These are phyloP conservation scores for Quercus berberidifolia DNA, from an alignment of 306 rosid species.

Conservation along the genomic window DNA sequence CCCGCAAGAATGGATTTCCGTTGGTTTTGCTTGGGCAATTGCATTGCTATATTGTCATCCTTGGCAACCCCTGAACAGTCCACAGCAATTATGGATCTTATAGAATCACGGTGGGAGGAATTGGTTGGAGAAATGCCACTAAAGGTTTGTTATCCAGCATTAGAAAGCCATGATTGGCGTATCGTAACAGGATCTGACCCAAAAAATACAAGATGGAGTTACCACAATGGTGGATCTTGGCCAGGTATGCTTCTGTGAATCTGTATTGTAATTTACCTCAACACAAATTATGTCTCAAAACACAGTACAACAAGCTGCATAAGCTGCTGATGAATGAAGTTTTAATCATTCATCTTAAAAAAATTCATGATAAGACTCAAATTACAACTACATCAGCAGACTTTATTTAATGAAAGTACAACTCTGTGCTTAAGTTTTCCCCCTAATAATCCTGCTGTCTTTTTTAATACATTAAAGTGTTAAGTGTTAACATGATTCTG, in stretches of 20 bases:
- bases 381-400: neutral
- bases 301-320: too few species aligned
- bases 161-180: constrained; percentile 74
- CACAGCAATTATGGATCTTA: constrained; percentile 85
- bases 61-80: constrained; percentile 89
- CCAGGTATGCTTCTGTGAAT: constrained; percentile 51
- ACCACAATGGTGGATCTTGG: constrained; percentile 96
- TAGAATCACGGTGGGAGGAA: constrained; percentile 84
- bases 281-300: neutral
- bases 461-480: neutral
- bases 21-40: constrained; percentile 87
- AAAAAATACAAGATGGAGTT: constrained; percentile 88
- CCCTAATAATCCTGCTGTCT: neutral
- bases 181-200: constrained; percentile 79
- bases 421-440: neutral
- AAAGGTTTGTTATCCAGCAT: constrained; percentile 87
- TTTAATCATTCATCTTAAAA: neutral
- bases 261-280: constrained; percentile 3
- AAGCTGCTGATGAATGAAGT: too few species aligned
- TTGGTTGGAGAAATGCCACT: constrained; percentile 83
- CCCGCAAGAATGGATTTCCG: constrained; percentile 94
- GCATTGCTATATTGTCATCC: constrained; percentile 81
- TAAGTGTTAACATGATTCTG: neutral
- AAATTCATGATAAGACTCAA: neutral
- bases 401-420: neutral